Evolutionary conservation across 208 protist species (phyloP).

Genomic region (Trypanosoma rangeli): DNA sequence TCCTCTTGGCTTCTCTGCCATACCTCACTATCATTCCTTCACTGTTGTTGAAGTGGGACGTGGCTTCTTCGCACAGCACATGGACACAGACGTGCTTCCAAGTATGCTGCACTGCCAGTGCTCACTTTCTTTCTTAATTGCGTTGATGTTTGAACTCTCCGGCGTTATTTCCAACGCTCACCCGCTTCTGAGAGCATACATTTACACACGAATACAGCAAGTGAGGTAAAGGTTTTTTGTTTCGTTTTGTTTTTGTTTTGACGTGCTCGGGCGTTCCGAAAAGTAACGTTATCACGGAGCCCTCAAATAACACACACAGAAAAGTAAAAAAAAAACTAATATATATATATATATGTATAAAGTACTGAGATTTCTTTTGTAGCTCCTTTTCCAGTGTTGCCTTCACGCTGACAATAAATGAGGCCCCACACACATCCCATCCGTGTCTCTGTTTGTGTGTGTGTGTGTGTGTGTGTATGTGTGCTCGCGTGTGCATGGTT

Average conservation of each 20-base stretch:
- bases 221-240: neutral
- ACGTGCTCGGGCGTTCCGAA: too few species aligned
- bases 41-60: too few species aligned
- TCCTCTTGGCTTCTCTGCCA: slow-evolving; percentile 10
- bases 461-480: too few species aligned
- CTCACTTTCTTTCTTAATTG: neutral
- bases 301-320: neutral
- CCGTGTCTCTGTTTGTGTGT: too few species aligned
- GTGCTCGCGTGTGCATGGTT: neutral
- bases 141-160: neutral
- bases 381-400: neutral
- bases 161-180: neutral
- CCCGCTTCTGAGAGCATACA: too few species aligned
- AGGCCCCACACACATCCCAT: neutral
- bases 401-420: neutral
- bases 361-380: neutral
- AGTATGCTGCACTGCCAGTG: too few species aligned
- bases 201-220: neutral
- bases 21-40: neutral
- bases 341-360: neutral
- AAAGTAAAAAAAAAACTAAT: neutral
- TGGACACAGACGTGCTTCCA: too few species aligned
- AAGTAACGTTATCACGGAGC: neutral
- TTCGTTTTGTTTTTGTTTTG: neutral
- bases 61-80: too few species aligned